Base-by-base conservation (phyloP, 306 rosid genomes). In the Argentina anserina region DNA sequence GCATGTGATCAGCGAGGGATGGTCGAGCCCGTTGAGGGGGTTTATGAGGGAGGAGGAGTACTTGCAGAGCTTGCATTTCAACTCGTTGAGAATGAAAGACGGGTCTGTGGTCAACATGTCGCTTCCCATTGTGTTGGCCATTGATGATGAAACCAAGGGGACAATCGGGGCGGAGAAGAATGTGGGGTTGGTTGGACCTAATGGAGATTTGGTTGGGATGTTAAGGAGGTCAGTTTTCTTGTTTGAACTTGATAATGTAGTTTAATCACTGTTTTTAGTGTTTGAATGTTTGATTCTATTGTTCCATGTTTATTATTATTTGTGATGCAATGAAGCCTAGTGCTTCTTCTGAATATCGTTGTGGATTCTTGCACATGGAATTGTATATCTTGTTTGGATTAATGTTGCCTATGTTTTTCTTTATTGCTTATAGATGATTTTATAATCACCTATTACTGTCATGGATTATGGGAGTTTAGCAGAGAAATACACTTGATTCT, bases 11-110 rank as follows among this genome's bases (percentile, higher is more conserved):
- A 68, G 96, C 67, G 97, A 95, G 77, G 97, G 99, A 17, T 95
- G 99, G 97, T 90, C 99, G 3, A 91, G 93, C 79, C 99, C 99
- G 1, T 82, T 95, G 68, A 81, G 72, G 69, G 99, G 99, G 79
- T 95, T 95, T 81, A 95, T 95, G 99, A 90, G 97, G 66, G 99
- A 95, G 64, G 81, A 78, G 43, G 87, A 95, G 86, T 95, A 91
- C 82, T 84, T 95, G 72, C 97, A 95, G 81, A 83, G 89, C 67
- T 83, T 95, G 91, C 99, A 95, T 82, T 95, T 95, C 85, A 95
- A 90, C 82, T 88, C 87, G 3, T 17, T 91, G 69, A 87, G 89
- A 81, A 40, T 69, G 70, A 69, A 84, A 13, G 88, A 84, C 81
- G 99, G 99, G 28, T 84, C 86, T 67, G 6, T 88, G 9, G 99